Conservation (phyloP, 192 early-diverging fungal species). For the Piromyces finnis region DNA sequence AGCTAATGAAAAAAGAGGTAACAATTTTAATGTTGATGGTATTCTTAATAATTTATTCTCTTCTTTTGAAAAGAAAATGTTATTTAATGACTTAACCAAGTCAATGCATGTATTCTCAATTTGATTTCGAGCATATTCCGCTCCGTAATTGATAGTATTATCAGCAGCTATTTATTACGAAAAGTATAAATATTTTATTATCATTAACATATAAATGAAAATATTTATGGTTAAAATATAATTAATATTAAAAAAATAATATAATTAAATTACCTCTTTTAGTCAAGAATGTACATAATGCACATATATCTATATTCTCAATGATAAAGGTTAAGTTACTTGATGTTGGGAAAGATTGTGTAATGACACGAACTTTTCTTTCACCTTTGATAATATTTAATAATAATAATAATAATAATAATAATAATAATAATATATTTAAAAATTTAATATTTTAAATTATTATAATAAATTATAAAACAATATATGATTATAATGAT, state of each 20-base stretch:
- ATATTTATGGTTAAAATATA: too few relatives aligned
- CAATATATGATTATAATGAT: too few relatives aligned
- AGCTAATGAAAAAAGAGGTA: background rate
- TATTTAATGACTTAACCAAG: background rate
- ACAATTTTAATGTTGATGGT: background rate
- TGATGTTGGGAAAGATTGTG: background rate
- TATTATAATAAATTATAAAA: too few relatives aligned
- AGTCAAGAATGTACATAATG: background rate
- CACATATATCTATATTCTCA: background rate
- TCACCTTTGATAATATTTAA: background rate
- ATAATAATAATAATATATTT: too few relatives aligned
- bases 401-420: too few relatives aligned
- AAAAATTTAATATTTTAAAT: too few relatives aligned
- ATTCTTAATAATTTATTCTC: background rate
- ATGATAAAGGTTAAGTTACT: background rate
- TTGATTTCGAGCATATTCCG: background rate
- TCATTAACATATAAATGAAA: too few relatives aligned
- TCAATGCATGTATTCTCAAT: background rate
- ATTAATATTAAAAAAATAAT: background rate
- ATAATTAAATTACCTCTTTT: background rate
- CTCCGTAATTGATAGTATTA: background rate
- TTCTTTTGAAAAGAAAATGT: background rate
- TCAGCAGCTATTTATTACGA: background rate
- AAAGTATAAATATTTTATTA: too few relatives aligned
- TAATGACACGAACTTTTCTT: background rate